Evolutionary conservation across 768 basidiomycete genomes (phyloP).

Genomic region (Cytidiella melzeri): DNA sequence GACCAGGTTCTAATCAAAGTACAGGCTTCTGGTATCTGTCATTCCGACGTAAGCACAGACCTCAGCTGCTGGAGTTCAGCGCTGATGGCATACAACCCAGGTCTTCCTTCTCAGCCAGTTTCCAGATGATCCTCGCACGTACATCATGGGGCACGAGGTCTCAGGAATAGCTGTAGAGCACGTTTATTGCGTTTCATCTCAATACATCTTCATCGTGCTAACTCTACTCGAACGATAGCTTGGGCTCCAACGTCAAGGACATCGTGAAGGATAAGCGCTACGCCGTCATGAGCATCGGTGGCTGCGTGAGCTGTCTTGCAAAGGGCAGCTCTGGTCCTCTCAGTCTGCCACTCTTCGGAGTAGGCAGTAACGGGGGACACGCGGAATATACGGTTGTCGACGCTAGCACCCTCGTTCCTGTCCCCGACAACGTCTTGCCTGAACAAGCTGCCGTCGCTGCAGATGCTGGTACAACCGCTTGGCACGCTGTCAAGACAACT

Average conservation of each 20-base stretch:
- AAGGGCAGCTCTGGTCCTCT: background rate
- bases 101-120: background rate
- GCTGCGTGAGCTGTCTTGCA: background rate
- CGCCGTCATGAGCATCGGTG: background rate
- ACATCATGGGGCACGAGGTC: background rate
- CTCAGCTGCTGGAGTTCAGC: background rate
- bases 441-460: background rate
- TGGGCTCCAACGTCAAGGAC: background rate
- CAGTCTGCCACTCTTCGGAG: background rate
- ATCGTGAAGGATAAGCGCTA: background rate
- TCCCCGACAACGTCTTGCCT: background rate
- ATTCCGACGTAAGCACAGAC: background rate
- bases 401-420: background rate
- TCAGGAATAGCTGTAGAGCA: background rate
- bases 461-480: background rate
- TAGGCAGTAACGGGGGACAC: background rate
- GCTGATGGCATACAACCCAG: too few species aligned
- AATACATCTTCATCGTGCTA: background rate
- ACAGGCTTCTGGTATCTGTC: background rate
- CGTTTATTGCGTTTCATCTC: too few species aligned
- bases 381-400: background rate
- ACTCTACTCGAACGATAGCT: background rate
- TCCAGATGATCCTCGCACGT: background rate
- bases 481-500: background rate
- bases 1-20: conserved; percentile 1